Evolutionary conservation across 306 rosid species (phyloP).

Genomic region (Abrus pulchellus): DNA sequence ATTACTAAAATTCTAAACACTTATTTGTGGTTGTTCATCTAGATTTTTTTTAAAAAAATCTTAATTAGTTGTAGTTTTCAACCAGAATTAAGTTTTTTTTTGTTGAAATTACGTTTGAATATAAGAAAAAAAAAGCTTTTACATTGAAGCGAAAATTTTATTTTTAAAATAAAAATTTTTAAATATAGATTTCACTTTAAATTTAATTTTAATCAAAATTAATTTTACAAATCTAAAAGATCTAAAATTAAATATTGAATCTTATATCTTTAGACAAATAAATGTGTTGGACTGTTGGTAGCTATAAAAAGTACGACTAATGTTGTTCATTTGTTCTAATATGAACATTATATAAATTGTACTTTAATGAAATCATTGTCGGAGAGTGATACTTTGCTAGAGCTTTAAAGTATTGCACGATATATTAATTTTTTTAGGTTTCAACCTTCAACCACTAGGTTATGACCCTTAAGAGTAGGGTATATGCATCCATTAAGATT

Average conservation of each 20-base stretch:
- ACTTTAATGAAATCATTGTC: conserved; percentile 15
- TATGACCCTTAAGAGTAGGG: conserved; percentile 20
- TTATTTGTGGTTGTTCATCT: too few relatives aligned
- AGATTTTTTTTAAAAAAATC: too few relatives aligned
- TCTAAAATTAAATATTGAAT: neutral
- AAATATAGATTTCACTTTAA: neutral
- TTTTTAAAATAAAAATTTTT: neutral
- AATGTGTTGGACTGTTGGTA: neutral
- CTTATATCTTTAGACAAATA: neutral
- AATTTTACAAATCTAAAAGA: neutral
- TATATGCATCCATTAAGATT: conserved; percentile 10
- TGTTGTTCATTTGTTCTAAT: neutral
- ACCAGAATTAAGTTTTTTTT: too few relatives aligned
- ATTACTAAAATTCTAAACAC: too few relatives aligned
- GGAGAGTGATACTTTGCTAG: conserved; percentile 5
- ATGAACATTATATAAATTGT: neutral
- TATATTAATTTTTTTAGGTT: conserved; percentile 17
- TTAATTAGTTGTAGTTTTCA: too few relatives aligned
- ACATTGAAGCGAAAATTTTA: neutral
- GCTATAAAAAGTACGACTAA: neutral
- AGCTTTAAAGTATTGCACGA: neutral
- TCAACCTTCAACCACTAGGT: conserved; percentile 23
- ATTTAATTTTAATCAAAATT: neutral
- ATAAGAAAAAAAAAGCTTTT: too few relatives aligned
- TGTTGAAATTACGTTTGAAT: too few relatives aligned